Evolutionary conservation across 495 filamentous ascomycete genomes (phyloP), one percentile per base, ranked within the genome.

Genomic region (Podospora didyma): DNA sequence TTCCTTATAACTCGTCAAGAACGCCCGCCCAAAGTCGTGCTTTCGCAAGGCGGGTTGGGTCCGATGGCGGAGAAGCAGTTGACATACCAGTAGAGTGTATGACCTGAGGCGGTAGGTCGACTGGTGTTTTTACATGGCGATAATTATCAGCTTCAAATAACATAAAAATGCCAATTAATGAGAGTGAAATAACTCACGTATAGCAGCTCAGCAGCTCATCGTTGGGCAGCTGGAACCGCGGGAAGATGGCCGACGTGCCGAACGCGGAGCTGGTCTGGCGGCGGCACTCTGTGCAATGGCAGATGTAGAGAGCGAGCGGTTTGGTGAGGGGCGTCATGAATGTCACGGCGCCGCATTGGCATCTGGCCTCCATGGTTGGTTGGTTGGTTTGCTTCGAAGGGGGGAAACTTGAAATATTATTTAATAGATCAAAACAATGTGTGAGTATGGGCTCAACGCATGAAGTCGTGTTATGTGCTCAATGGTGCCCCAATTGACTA

Each of bases 211-310:
- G 57, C 54, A 76, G 49, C 19, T 75, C 73, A 14, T 61, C 61
- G 6, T 57, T 55, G 1, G 80, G 81, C 39, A 86, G 67, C 19
- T 73, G 61, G 49, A 87, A 87, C 14, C 69, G 66, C 7, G 84
- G 86, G 63, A 89, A 89, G 60, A 86, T 84, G 52, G 85, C 85
- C 23, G 80, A 83, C 49, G 83, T 79, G 23, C 86, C 85, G 62
- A 85, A 87, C n/a, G 86, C 84, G 16, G 82, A 84, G 50, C 81
- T 77, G 47, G 84, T 81, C 70, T 89, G 86, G 53, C 80, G 78
- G 26, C 80, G 82, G 67, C 86, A 89, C 59, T 86, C 79, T 37
- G 73, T 67, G 68, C 86, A 89, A 71, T 89, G 86, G 71, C 86
- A 89, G 64, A 86, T 82, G 62, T 86, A 88, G 16, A 87, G 64